Conservation (phyloP, 1,284 basidiomycete genomes). For the Ceratobasidium theobromae region DNA sequence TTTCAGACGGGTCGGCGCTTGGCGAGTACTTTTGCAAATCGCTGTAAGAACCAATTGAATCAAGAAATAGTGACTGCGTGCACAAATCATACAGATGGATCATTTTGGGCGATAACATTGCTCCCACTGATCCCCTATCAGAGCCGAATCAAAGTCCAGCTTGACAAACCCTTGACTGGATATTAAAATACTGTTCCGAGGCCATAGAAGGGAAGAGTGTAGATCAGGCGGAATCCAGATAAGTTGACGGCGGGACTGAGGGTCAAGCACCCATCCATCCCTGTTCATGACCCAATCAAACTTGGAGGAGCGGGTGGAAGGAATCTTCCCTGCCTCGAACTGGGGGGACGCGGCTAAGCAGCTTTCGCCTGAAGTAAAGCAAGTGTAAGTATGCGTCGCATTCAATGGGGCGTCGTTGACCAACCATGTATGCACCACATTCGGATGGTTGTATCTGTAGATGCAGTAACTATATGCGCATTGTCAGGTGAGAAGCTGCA, state of each 20-base stretch:
- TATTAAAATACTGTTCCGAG: not conserved
- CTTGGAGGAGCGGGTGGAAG: too few species aligned
- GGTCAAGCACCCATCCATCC: not conserved
- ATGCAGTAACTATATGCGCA: not conserved
- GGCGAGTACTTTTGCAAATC: too few species aligned
- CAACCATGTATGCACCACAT: too few species aligned
- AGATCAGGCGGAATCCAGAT: not conserved
- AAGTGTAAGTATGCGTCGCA: too few species aligned
- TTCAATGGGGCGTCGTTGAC: too few species aligned
- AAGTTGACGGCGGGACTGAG: not conserved
- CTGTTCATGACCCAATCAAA: not conserved
- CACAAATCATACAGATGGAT: too few species aligned
- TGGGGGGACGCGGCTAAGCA: not conserved
- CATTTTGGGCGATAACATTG: too few species aligned
- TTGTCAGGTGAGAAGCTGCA: not conserved
- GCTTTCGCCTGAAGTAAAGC: too few species aligned
- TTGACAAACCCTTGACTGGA: not conserved
- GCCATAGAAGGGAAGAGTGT: not conserved
- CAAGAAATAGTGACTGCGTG: too few species aligned
- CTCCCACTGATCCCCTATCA: too few species aligned
- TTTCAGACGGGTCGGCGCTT: too few species aligned
- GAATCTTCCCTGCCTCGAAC: not conserved
- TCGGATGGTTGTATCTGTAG: not conserved
- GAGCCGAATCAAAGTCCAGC: conserved; percentile 7
- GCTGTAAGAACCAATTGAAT: too few species aligned